Percentiles rank a stretch among this genome's conserved stretches.
Evolutionary conservation across 306 rosid species (phyloP).

Genomic region (Crotalaria pallida): DNA sequence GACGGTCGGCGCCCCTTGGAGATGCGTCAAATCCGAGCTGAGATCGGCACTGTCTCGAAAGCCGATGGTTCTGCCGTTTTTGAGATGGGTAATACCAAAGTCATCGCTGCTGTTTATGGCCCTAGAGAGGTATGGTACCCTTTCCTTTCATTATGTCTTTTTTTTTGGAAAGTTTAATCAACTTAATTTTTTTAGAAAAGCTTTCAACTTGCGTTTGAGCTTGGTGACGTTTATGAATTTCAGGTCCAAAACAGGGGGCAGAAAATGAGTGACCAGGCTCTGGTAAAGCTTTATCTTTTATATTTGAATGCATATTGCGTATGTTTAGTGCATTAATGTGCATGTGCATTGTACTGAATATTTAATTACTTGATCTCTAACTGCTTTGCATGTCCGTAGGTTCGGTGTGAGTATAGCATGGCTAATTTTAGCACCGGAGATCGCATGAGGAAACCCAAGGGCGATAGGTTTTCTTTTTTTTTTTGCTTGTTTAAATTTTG

Average conservation of each 20-base stretch:
- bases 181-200: not conserved
- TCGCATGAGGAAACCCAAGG: constrained; percentile 85
- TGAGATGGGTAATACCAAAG: constrained; percentile 95
- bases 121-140: constrained; percentile 88
- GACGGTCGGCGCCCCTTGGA: constrained; percentile 85
- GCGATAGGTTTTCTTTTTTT: constrained; percentile 62
- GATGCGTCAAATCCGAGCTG: constrained; percentile 94
- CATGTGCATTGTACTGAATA: not conserved
- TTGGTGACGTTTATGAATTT: constrained; percentile 9
- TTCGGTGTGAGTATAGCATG: constrained; percentile 89
- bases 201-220: not conserved
- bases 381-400: constrained; percentile 33
- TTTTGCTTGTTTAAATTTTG: not conserved
- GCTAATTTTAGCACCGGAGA: constrained; percentile 95
- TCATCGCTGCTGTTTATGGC: constrained; percentile 88
- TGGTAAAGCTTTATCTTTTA: constrained; percentile 37
- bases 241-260: constrained; percentile 86
- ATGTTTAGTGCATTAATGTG: not conserved
- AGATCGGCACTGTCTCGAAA: constrained; percentile 79
- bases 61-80: constrained; percentile 86
- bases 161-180: not conserved
- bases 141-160: no score
- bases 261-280: constrained; percentile 57
- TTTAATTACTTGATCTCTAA: not conserved
- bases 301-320: not conserved